Percentiles rank a stretch among this genome's conserved stretches.
Conservation (phyloP, 371 early-diverging fungal species). For the Lichtheimia ramosa region DNA sequence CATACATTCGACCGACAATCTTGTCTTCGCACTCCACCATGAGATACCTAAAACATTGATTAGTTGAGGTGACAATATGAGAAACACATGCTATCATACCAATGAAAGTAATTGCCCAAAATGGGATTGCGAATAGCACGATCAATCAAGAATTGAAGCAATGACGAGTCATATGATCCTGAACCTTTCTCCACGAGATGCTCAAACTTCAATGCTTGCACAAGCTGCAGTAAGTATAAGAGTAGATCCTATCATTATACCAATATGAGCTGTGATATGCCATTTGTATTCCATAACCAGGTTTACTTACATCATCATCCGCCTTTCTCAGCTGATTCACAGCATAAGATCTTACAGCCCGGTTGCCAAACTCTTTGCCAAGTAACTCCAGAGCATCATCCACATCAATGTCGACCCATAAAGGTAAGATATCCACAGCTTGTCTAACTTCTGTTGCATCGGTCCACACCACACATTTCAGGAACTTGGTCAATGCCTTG, state of each 20-base stretch:
- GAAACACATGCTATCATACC: constrained; percentile 50
- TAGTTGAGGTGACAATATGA: not conserved
- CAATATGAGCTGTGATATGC: not conserved
- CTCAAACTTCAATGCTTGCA: constrained; percentile 97
- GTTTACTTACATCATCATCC: constrained; percentile 78
- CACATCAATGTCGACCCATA: constrained; percentile 91
- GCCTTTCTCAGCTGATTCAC: constrained; percentile 87
- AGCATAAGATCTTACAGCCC: constrained; percentile 83
- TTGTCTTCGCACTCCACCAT: constrained; percentile 86
- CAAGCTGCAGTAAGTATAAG: constrained; percentile 90
- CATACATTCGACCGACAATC: constrained; percentile 78
- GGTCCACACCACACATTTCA: constrained; percentile 95
- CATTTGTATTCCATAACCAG: too few relatives aligned
- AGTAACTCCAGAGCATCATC: constrained; percentile 95
- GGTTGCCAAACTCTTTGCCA: constrained; percentile 84
- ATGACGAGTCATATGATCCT: constrained; percentile 62
- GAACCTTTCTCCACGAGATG: constrained; percentile 43
- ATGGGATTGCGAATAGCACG: constrained; percentile 77
- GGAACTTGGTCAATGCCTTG: constrained; percentile 93
- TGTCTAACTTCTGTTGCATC: constrained; percentile 89
- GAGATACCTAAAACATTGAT: constrained; percentile 66
- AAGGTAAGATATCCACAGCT: constrained; percentile 82
- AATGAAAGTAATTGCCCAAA: constrained; percentile 90
- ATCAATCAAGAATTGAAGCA: constrained; percentile 87
- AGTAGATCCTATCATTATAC: constrained; percentile 71